A percentile compares a stretch with the other conserved stretches of the same genome.
Conservation (phyloP, 495 filamentous ascomycete species). For the Wilcoxina mikolae region DNA sequence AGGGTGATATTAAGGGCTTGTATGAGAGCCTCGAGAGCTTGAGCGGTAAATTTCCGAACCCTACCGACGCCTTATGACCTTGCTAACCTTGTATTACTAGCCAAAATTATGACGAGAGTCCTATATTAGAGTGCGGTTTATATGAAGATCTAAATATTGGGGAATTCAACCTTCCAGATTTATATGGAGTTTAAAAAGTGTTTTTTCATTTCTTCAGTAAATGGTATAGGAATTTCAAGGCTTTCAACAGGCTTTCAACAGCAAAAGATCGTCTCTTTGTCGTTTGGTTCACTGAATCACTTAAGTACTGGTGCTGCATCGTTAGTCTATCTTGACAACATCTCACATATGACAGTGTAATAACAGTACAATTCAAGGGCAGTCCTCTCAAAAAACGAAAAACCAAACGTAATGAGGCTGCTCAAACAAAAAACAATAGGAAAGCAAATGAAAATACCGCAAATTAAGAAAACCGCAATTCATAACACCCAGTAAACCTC, state of each 20-base stretch:
- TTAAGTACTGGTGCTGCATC: neutral
- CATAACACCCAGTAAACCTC: neutral
- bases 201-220: neutral
- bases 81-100: conserved; percentile 33
- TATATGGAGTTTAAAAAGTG: conserved; percentile 4
- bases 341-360: neutral
- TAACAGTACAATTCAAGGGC: conserved; percentile 1
- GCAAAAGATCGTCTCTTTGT: no score
- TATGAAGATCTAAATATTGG: neutral
- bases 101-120: conserved; percentile 74
- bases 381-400: neutral
- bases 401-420: conserved; percentile 5
- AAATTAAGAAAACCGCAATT: conserved; percentile 19
- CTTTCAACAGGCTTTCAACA: neutral
- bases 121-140: conserved; percentile 46
- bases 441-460: conserved; percentile 15
- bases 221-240: neutral
- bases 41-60: conserved; percentile 46
- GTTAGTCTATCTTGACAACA: neutral
- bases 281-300: neutral
- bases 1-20: conserved; percentile 67
- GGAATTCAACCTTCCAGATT: neutral
- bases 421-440: conserved; percentile 14
- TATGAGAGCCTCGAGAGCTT: conserved; percentile 68
- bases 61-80: neutral